These are phyloP conservation scores for Xylaria venustula DNA, from an alignment of 495 filamentous ascomycete genomes.

Conservation along the genomic window DNA sequence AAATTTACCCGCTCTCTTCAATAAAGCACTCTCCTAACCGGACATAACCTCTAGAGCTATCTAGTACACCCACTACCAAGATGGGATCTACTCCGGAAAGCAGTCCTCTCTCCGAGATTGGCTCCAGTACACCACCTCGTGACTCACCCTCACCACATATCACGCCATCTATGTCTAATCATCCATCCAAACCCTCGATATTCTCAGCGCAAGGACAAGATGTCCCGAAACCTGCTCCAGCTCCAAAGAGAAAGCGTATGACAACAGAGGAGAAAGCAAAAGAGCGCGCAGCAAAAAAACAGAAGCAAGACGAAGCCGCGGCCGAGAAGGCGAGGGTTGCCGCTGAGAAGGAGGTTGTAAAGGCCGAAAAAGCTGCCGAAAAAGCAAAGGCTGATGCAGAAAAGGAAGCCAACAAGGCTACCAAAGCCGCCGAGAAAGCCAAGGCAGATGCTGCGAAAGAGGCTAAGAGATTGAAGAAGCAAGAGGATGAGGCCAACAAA, in stretches of 20 bases:
- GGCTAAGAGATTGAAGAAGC: conserved; percentile 41
- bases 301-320: conserved; percentile 45
- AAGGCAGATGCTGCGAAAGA: conserved; percentile 40
- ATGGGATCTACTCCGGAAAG: conserved; percentile 25
- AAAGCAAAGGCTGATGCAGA: conserved; percentile 38
- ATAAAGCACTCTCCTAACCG: background rate
- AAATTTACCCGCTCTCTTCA: background rate
- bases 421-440: conserved; percentile 33
- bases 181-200: background rate
- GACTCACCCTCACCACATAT: conserved; percentile 30
- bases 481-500: conserved; percentile 51
- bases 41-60: conserved; percentile 4
- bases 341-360: conserved; percentile 40
- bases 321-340: conserved; percentile 31
- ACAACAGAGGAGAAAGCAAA: conserved; percentile 48
- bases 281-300: conserved; percentile 53
- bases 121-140: conserved; percentile 29
- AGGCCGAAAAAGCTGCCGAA: conserved; percentile 50
- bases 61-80: background rate
- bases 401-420: conserved; percentile 36
- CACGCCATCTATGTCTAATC: conserved; percentile 19
- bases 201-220: background rate
- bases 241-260: conserved; percentile 17
- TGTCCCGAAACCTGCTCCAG: conserved; percentile 5
- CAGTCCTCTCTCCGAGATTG: conserved; percentile 35